Evolutionary conservation across 129 eudicot genomes (phyloP).

Genomic region (Ambrosia trifida): DNA sequence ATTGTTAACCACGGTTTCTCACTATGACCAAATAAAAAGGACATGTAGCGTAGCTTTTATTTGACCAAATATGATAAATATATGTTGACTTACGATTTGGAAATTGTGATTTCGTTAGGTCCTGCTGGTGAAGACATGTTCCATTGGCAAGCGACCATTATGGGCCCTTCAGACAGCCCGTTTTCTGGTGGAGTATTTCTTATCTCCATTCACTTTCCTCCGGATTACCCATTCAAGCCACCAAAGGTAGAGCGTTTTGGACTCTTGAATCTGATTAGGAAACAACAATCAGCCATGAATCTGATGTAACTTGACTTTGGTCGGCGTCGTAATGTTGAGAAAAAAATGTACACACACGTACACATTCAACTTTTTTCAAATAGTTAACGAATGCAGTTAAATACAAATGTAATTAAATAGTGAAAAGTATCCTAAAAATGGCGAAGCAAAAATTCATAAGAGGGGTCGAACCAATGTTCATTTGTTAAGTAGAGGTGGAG

Average conservation of each 20-base stretch:
- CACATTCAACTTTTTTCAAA: too few species aligned
- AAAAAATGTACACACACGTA: too few species aligned
- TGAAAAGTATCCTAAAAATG: too few species aligned
- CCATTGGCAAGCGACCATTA: conserved; percentile 88
- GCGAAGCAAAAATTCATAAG: too few species aligned
- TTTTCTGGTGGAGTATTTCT: conserved; percentile 78
- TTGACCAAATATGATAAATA: neutral
- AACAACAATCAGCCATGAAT: neutral
- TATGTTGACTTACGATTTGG: neutral
- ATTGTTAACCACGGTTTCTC: too few species aligned
- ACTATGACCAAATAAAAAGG: too few species aligned
- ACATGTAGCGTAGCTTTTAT: conserved; percentile 11
- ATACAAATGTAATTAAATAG: too few species aligned
- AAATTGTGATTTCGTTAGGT: conserved; percentile 37
- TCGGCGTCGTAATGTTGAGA: too few species aligned
- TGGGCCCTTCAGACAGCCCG: conserved; percentile 85
- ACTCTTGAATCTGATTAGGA: neutral
- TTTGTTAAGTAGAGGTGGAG: too few species aligned
- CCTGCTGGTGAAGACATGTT: conserved; percentile 87
- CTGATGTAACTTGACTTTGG: neutral
- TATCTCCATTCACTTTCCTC: conserved; percentile 75
- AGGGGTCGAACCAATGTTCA: too few species aligned
- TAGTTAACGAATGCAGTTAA: too few species aligned
- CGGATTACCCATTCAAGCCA: conserved; percentile 83
- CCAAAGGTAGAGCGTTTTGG: conserved; percentile 53